Base-by-base conservation (phyloP, 352 stramenopile species). In the Phytopythium aichiense region DNA sequence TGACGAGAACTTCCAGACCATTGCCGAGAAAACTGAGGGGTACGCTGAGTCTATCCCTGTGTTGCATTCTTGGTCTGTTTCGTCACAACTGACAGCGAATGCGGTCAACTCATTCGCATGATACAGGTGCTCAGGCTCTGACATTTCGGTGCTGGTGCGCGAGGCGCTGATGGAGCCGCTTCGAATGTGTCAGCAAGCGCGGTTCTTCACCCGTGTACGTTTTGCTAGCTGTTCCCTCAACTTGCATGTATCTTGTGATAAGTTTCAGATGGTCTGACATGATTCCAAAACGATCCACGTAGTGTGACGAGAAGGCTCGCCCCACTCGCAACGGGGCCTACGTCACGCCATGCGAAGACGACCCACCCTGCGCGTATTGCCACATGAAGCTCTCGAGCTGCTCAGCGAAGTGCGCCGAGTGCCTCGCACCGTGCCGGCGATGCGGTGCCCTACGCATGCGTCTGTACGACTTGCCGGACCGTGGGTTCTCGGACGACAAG, bases 121-220 rank as follows among this genome's bases (percentile, higher is more conserved):
- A 18, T 38, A 8, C 16, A 92, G 82, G 33, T 95, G 91, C 51
- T 98, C 84, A 25, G 97, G 98, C 25, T 98, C 94, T 28, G 98
- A 99, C 87, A 98, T 99, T 31, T 97, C 91, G 28, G 88, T 98
- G 7, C 72, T 99, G 33, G 97, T 99, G 7, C 92, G 97, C 55
- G 97, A 99, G 63, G 97, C 97, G 4, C 69, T 99, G 25, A 99
- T 99, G 96, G 81, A 98, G 73, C 97, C 98, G 7, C 72, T 99
- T 30, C 79, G 96, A 60, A 94, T 96, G 71, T 99, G 96, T 68
- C 97, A 99, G 66, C 84, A 98, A 77, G 96, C 97, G n/a, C 94
- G 98, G 62, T 95, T 94, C 61, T 96, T 96, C 68, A 82, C 69
- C 40, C 74, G 75, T 42, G 87, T 96, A 77, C 61, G 57, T 42